These are phyloP conservation scores for Microstegium vimineum DNA, from an alignment of 176 grass and related monocot species.

Conservation along the genomic window DNA sequence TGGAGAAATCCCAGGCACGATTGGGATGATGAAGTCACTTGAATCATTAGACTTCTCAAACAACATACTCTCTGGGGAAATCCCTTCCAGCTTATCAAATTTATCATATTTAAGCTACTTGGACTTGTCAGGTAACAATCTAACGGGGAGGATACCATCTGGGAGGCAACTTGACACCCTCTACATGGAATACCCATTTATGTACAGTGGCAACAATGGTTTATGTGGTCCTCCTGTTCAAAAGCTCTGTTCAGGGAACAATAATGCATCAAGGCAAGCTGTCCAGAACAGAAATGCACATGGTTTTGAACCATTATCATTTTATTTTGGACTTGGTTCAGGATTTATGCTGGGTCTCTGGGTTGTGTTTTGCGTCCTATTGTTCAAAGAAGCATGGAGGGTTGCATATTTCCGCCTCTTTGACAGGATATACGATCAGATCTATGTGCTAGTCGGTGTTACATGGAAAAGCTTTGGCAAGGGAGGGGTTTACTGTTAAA, in stretches of 20 bases:
- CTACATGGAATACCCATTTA: background rate
- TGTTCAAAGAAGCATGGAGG: background rate
- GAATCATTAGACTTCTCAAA: too few species aligned
- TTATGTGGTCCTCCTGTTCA: slow-evolving; percentile 10
- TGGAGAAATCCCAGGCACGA: too few species aligned
- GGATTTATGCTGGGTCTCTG: background rate
- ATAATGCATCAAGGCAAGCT: rapidly evolving
- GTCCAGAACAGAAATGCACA: background rate
- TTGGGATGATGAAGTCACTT: too few species aligned
- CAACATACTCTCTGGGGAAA: too few species aligned
- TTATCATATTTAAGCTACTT: background rate
- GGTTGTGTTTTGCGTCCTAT: background rate
- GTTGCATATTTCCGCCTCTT: background rate
- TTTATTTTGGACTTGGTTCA: background rate
- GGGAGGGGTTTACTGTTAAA: background rate
- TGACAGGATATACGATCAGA: background rate
- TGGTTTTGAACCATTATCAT: background rate
- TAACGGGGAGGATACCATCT: background rate
- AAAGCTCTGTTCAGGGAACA: background rate
- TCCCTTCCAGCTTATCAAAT: background rate
- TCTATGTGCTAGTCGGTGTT: background rate
- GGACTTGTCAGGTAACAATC: background rate
- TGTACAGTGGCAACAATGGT: slow-evolving; percentile 18
- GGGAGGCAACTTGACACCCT: background rate
- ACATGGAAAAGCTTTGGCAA: background rate